Evolutionary conservation across 2,329 filamentous ascomycete species (phyloP), one percentile per base, ranked within the genome.

Genomic region (Aureobasidium namibiae): DNA sequence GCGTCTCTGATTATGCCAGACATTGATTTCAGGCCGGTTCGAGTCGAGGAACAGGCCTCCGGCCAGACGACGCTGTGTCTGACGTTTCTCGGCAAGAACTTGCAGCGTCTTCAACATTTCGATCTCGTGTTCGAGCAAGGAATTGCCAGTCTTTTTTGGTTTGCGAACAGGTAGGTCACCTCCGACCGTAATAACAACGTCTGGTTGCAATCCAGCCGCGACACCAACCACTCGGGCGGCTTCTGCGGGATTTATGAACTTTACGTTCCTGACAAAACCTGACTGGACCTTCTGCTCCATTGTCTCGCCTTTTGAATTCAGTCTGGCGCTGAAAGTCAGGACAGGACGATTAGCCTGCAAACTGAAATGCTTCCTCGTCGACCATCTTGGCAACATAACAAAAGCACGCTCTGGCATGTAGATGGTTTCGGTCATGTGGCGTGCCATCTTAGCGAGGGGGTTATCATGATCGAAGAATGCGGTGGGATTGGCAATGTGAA

Each of bases 401-500:
- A 80, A 84, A 7, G 75, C 73, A 33, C 76, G 71, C 63, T 84
- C 80, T 0, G 81, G 81, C 33, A 85, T 76, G 62, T 82, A 87
- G 8, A 83, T 73, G 0, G 78, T 80, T 65, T 80, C 72, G 5
- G 77, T 75, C 66, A 82, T 78, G 46, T 83, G 76, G 60, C 85
- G 79, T 46, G 89, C 84, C 66, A 83, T 82, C 61, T 80, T 76
- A 34, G 81, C 80, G 8, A 89, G 70, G 9, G 77, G 73, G 38
- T 84, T 82, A 23, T 82, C 75, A 18, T 82, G 81, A 21, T 74
- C 66, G 63, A 94, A 83, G 61, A 82, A 82, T 5, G 89, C 88
- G 2, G 87, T 86, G 9, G 89, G 89, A 67, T 94, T 90, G 14
- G 90, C 89, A 42, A 88, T 81, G 69, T 94, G 89, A 33, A 90